Evolutionary conservation across 768 basidiomycete species (phyloP), one percentile per base, ranked within the genome.

Genomic region (Kwoniella newhampshirensis): DNA sequence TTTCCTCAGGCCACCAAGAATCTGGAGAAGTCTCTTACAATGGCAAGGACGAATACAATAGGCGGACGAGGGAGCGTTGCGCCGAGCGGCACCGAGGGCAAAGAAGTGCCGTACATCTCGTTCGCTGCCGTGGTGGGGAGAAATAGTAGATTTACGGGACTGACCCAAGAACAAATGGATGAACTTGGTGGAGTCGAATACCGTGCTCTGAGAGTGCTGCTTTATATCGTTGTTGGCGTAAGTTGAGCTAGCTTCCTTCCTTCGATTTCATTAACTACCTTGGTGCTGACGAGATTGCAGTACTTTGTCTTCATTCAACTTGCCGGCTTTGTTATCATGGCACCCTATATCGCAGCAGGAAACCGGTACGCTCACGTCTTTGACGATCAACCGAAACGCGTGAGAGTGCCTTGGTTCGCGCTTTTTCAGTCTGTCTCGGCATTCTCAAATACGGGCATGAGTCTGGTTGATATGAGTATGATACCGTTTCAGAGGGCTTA

Each of bases 141-240:
- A 30, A 94, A 93, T 71, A 90, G 75, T 50, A 71, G 77, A 46
- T 81, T 81, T 61, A 71, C 79, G 75, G 62, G 72, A 20, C 77
- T 94, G 51, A 88, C 86, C 0, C 81, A 82, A 18, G 89, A 91
- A 44, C 88, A 97, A 68, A 78, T 89, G 64, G 91, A 94, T 63
- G 91, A 96, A 74, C 78, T 98, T 4, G 92, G 92, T 3, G 93
- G 94, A 18, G 87, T 96, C 6, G 94, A 99, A 74, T 98, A 89
- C 70, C 82, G 91, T 9, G 88, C 87, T 12, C 77, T 96, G 61
- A 86, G 85, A 41, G 83, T 86, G 2, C 75, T 96, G 47, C 78
- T 91, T 9, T 93, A 88, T 87, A 82, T 93, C 53, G 84, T 94
- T 35, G 82, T 82, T 11, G 72, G 78, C 30, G 91, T 93, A 71